A percentile compares a stretch with the other conserved stretches of the same genome.
Evolutionary conservation across 768 basidiomycete species (phyloP).

Genomic region (Pleurotus tuoliensis): DNA sequence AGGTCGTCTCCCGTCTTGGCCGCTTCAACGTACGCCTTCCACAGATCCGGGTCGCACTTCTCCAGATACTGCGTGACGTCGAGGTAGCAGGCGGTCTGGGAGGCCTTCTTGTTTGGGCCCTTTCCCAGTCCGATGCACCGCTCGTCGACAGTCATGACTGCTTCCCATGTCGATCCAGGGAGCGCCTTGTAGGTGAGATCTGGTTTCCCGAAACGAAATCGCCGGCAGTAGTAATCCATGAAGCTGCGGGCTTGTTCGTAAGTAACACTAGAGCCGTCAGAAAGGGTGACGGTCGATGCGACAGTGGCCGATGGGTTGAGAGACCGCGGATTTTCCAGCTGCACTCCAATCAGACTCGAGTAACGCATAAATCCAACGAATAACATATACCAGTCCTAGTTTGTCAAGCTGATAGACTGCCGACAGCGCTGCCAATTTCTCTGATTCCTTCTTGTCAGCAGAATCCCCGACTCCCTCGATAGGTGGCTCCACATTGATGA

Average conservation of each 20-base stretch:
- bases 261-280: constrained; percentile 59
- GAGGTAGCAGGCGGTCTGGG: constrained; percentile 71
- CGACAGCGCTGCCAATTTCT: constrained; percentile 72
- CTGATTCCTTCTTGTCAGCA: constrained; percentile 55
- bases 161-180: constrained; percentile 51
- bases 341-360: neutral
- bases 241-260: constrained; percentile 80
- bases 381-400: constrained; percentile 55
- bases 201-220: constrained; percentile 70
- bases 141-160: constrained; percentile 70
- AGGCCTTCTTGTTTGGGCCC: constrained; percentile 64
- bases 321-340: constrained; percentile 38
- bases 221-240: constrained; percentile 92
- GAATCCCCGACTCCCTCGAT: constrained; percentile 64
- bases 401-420: constrained; percentile 68
- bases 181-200: constrained; percentile 54
- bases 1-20: constrained; percentile 64
- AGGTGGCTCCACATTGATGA: constrained; percentile 30
- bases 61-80: constrained; percentile 89
- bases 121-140: constrained; percentile 80
- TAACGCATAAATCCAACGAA: neutral
- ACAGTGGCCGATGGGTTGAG: constrained; percentile 16
- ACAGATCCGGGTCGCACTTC: constrained; percentile 75
- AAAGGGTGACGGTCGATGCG: constrained; percentile 30
- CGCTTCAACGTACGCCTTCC: constrained; percentile 65